Conservation (phyloP, 352 stramenopile species). For the Blastocystis sp. region DNA sequence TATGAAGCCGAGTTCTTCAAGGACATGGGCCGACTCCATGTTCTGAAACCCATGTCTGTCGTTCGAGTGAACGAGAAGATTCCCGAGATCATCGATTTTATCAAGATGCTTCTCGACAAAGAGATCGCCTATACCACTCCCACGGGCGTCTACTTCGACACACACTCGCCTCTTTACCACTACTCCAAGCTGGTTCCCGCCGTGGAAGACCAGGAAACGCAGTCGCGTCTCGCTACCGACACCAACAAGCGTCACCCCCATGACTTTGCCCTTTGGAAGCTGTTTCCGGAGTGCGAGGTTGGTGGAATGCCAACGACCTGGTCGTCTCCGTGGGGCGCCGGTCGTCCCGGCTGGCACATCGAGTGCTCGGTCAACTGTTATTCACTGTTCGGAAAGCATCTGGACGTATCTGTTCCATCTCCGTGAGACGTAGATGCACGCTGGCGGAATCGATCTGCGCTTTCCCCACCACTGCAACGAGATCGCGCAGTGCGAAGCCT, state of each 20-base stretch:
- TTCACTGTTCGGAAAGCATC: constrained; percentile 69
- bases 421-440: constrained; percentile 83
- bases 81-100: constrained; percentile 73
- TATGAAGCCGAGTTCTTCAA: constrained; percentile 91
- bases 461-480: constrained; percentile 98
- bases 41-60: constrained; percentile 63
- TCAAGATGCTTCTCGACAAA: constrained; percentile 74
- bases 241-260: constrained; percentile 79
- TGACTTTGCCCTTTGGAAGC: constrained; percentile 94
- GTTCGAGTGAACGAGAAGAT: constrained; percentile 75
- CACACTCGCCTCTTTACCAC: constrained; percentile 64
- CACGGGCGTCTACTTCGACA: constrained; percentile 80
- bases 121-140: constrained; percentile 76
- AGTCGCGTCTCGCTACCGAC: constrained; percentile 58
- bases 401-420: constrained; percentile 68
- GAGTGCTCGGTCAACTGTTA: constrained; percentile 80
- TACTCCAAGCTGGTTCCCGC: constrained; percentile 65
- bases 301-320: constrained; percentile 69
- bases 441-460: constrained; percentile 85
- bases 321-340: constrained; percentile 83
- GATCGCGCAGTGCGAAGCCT: constrained; percentile 74
- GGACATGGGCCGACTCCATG: constrained; percentile 84
- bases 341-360: constrained; percentile 92
- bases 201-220: constrained; percentile 75
- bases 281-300: constrained; percentile 67